Base-by-base conservation (phyloP, 148 eudicot species). In the Talinum fruticosum region DNA sequence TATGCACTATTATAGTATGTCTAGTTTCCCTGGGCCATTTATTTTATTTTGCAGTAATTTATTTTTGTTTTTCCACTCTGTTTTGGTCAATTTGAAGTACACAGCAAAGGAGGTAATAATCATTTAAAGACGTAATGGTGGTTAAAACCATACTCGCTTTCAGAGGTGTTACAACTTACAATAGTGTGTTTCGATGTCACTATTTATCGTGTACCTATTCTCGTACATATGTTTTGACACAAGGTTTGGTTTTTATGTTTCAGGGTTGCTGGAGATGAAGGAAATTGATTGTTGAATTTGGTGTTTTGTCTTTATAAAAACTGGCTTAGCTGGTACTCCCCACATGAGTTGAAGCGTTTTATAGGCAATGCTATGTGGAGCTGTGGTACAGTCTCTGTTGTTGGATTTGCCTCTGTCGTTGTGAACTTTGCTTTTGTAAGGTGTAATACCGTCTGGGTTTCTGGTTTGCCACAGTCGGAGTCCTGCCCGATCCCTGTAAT, bases 241-340 rank as follows among this genome's bases (percentile, higher is more conserved):
- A 73, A 30, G 21, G 18, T 5, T 34, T 19, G 72, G 41, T 82
- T 51, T 23, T 51, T 23, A 8, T 44, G 32, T 70, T 38, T 61
- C 82, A 79, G 82, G 76, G 79, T 69, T 70, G 70, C 69, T 53
- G 66, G 73, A 75, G 79, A 76, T 71, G 33, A 76, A 71, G 44
- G 76, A 72, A 37, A 44, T 45, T 72, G 54, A 78, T 73, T 72
- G 73, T 74, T 66, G 24, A 38, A 75, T 57, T 82, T 73, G 70
- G 61, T 73, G n/a, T 66, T 71, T 77, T 64, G 72, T 69, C 51
- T 26, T 74, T 75, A 74, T 44, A 71, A 78, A n/a, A 81, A 73
- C 15, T 18, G 74, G 21, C 49, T 69, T 74, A 33, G 74, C 76
- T 75, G 78, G 71, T 61, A 44, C 26, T 69, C 73, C 73, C 69